Evolutionary conservation across 2,329 filamentous ascomycete species (phyloP).

Genomic region (Trichoderma semiorbis): DNA sequence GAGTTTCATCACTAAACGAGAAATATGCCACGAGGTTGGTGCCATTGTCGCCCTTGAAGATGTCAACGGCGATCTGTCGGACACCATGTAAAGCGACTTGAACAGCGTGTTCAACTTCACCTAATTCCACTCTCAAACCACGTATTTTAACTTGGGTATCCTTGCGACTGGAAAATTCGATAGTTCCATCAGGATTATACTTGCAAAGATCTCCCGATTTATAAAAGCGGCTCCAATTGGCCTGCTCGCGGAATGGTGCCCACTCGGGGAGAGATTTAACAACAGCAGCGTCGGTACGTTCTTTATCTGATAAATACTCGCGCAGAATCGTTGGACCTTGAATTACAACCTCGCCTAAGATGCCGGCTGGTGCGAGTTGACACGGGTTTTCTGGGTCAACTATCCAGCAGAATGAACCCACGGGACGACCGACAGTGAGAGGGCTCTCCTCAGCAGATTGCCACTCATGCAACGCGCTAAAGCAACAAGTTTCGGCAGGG

Average conservation of each 20-base stretch:
- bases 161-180: conserved; percentile 12
- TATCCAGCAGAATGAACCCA: conserved; percentile 17
- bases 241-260: neutral
- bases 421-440: conserved; percentile 13
- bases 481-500: conserved; percentile 20
- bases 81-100: neutral
- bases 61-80: conserved; percentile 11
- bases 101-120: conserved; percentile 17
- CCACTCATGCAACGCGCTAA: conserved; percentile 17
- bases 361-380: conserved; percentile 15
- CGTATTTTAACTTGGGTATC: conserved; percentile 9
- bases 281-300: neutral
- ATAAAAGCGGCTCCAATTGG: conserved; percentile 8
- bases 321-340: conserved; percentile 13
- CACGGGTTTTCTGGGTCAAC: conserved; percentile 10
- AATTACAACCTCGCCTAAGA: conserved; percentile 16
- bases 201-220: conserved; percentile 15
- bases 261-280: conserved; percentile 6
- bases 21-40: conserved; percentile 11
- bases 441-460: conserved; percentile 6
- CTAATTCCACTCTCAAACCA: conserved; percentile 7
- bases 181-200: conserved; percentile 16
- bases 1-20: conserved; percentile 12
- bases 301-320: conserved; percentile 16
- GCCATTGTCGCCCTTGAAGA: conserved; percentile 7